Evolutionary conservation across 1,139 yeast genomes (phyloP), one percentile per base, ranked within the genome.

Genomic region (Hansenula lynferdii): DNA sequence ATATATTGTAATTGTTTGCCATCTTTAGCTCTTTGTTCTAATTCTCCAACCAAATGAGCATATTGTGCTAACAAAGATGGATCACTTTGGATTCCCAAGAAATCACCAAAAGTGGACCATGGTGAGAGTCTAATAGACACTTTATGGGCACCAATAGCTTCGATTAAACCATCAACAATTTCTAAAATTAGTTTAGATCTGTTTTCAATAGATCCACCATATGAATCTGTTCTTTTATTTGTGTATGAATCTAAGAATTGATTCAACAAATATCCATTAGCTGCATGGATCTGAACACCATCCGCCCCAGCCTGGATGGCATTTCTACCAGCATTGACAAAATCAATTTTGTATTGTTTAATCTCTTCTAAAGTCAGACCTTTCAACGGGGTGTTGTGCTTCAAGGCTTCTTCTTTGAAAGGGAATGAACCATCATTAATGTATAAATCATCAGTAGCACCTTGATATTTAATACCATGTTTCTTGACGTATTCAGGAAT

Each of bases 1-100:
- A 80, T 42, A 53, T 67, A 79, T 2, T 84, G 82, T 17, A 75
- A 47, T 30, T 62, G 51, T 31, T 65, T 60, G 32, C 72, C 71
- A 21, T 50, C 56, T 20, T 49, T 57, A 21, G 65, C 64, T 45
- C 67, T 58, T 38, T 50, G 54, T 47, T 66, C 65, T 31, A 66
- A 41, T 47, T 65, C 63, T 42, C 60, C 58, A 24, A 61, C 34
- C 10, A 68, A 50, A 49, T 68, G 63, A 15, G 67, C 57, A 39
- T 56, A 67, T 42, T 48, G 69, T 45, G 62, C 65, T 42, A 53
- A 38, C 11, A 54, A 47, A 8, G 35, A 28, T 36, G 62, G 56
- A 21, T 60, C 55, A 18, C 48, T 38, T 55, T 62, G 50, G 20
- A 11, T 11, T 17, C 29, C 29, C 17, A 11, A 11, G 6, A 53